Evolutionary conservation across 164 flowering plant species (phyloP), one percentile per base, ranked within the genome.

Genomic region (Vitis rupestris): DNA sequence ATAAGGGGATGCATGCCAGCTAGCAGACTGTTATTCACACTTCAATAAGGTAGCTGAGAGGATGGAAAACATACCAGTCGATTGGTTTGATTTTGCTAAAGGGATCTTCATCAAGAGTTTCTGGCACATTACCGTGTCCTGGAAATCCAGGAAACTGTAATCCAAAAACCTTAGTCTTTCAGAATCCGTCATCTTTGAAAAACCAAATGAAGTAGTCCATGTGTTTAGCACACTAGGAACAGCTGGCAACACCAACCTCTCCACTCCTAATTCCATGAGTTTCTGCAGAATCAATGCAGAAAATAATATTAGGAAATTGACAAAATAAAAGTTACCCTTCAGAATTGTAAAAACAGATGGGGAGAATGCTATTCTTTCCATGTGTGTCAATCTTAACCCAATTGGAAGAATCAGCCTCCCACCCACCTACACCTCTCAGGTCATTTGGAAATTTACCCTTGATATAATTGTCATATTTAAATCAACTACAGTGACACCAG

Each of bases 151-250:
- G 81, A 93, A 90, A 49, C 85, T 86, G 63, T 73, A 84, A 60
- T 71, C 77, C 65, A 85, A 66, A 72, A 85, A 77, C 57, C 86
- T 58, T 53, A 82, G 70, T 80, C 88, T 90, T 64, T 95, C 95
- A 2, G 79, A 71, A 14, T 73, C 63, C 9, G 79, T 68, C 87
- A 93, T 80, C 73, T 63, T 66, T 19, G 91, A 76, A 70, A 90
- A 95, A 16, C 97, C 98, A 79, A 95, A 93, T 29, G 93, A 78
- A 54, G 70, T 65, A 10, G 85, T 88, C 99, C 99, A 95, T 23
- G 94, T 79, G 52, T 82, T 72, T 13, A 91, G 69, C 44, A 86
- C 80, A 64, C 74, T 77, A 19, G 86, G 82, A 59, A 82, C 83
- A 54, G 99, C 93, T 55, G 99, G 97, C 80, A 96, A 77, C 70